These are phyloP conservation scores for Reticulascus tulasneorum DNA, from an alignment of 2,329 filamentous ascomycete genomes.

Conservation along the genomic window DNA sequence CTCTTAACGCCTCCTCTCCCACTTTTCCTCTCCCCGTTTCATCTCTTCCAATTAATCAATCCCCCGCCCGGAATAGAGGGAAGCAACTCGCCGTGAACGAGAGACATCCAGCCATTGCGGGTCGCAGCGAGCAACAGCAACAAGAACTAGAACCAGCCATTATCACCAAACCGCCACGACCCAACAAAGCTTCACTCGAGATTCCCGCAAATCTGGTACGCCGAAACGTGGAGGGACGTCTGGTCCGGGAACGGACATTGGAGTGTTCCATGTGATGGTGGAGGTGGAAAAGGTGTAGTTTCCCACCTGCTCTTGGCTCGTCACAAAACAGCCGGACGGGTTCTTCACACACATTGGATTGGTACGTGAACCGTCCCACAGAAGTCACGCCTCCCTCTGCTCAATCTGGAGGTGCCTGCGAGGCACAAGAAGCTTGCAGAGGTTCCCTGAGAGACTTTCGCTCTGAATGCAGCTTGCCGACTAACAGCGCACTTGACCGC, in stretches of 20 bases:
- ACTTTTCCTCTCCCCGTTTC: slow-evolving; percentile 2
- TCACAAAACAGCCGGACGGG: slow-evolving; percentile 15
- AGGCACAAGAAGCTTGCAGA: slow-evolving; percentile 13
- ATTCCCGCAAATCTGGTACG: slow-evolving; percentile 11
- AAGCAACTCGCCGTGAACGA: slow-evolving; percentile 5
- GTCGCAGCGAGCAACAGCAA: slow-evolving; percentile 7
- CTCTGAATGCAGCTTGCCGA: slow-evolving; percentile 17
- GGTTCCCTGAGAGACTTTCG: slow-evolving; percentile 16
- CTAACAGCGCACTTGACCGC: slow-evolving; percentile 19
- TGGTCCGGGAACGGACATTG: slow-evolving; percentile 27
- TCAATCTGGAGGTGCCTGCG: slow-evolving; percentile 9
- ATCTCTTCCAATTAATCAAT: slow-evolving; percentile 7
- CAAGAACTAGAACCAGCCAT: slow-evolving; percentile 6
- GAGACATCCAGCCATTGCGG: slow-evolving; percentile 5
- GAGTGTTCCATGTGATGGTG: slow-evolving; percentile 33
- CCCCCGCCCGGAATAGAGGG: slow-evolving; percentile 1
- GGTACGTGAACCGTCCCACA: slow-evolving; percentile 38
- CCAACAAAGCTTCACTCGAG: slow-evolving; percentile 2
- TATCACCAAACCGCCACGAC: slow-evolving; percentile 1
- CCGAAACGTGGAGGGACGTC: slow-evolving; percentile 15
- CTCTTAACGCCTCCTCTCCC: slow-evolving; percentile 13
- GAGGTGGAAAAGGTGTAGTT: slow-evolving; percentile 28
- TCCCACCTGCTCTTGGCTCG: slow-evolving; percentile 18
- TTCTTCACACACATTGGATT: slow-evolving; percentile 24
- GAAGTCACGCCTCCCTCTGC: slow-evolving; percentile 16